Evolutionary conservation across 257 asterid genomes (phyloP).

Genomic region (Solanum bulbocastanum): DNA sequence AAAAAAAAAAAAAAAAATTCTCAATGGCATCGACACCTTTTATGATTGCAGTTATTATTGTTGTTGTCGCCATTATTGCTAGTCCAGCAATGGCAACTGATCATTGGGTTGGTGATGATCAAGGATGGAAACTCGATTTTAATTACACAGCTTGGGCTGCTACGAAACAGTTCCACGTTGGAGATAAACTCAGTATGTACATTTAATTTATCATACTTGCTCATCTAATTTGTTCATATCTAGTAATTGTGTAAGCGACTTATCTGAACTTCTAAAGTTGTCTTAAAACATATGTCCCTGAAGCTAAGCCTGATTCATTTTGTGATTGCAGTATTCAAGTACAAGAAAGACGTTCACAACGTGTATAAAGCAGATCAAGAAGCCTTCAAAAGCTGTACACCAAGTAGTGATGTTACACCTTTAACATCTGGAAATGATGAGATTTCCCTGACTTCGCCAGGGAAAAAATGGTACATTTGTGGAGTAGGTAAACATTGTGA

Average conservation of each 20-base stretch:
- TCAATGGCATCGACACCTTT: neutral
- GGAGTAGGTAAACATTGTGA: slow-evolving; percentile 18
- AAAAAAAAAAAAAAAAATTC: neutral
- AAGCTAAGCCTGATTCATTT: neutral
- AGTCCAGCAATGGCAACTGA: slow-evolving; percentile 18
- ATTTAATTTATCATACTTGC: neutral
- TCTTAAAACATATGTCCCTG: too few relatives aligned
- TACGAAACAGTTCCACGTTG: slow-evolving; percentile 16
- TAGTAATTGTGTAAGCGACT: neutral
- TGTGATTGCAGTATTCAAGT: slow-evolving; percentile 27
- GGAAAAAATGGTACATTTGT: slow-evolving; percentile 36
- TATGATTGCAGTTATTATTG: neutral
- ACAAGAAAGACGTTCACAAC: slow-evolving; percentile 21
- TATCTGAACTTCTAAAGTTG: neutral
- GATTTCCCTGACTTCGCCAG: slow-evolving; percentile 11
- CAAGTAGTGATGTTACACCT: neutral
- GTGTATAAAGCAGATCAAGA: slow-evolving; percentile 13
- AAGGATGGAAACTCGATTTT: slow-evolving; percentile 16
- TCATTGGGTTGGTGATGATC: slow-evolving; percentile 25
- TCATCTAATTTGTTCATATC: too few relatives aligned
- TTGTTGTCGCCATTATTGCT: neutral
- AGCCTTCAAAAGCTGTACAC: slow-evolving; percentile 13
- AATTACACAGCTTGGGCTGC: slow-evolving; percentile 20
- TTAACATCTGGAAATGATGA: slow-evolving; percentile 13
- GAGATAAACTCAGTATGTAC: slow-evolving; percentile 15